Percentiles rank a stretch among this genome's conserved stretches.
These are phyloP conservation scores for Gastrolobium bilobum DNA, from an alignment of 306 rosid genomes.

Conservation along the genomic window DNA sequence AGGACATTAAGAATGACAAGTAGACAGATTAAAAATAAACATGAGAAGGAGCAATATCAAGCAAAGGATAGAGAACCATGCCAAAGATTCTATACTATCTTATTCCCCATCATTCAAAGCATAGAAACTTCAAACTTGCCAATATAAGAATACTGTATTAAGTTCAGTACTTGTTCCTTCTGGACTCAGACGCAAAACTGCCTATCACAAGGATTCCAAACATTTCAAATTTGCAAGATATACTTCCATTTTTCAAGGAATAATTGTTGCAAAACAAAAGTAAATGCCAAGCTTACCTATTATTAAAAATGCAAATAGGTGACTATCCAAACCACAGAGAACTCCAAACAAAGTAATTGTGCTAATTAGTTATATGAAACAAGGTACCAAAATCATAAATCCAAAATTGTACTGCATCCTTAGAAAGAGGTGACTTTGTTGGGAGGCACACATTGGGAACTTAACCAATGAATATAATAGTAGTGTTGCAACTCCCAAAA, in stretches of 20 bases:
- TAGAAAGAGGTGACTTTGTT: background rate
- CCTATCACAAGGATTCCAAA: slow-evolving; percentile 3
- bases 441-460: background rate
- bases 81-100: slow-evolving; percentile 7
- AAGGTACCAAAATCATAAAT: slow-evolving; percentile 14
- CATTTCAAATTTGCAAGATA: slow-evolving; percentile 1
- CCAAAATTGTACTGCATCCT: background rate
- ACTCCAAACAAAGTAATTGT: background rate
- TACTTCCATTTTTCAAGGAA: slow-evolving; percentile 9
- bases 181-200: slow-evolving; percentile 8
- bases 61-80: background rate
- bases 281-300: background rate
- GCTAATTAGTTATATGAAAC: background rate
- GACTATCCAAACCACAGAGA: background rate
- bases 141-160: background rate
- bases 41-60: slow-evolving; percentile 25
- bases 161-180: slow-evolving; percentile 6
- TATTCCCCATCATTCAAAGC: slow-evolving; percentile 13
- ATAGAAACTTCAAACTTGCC: slow-evolving; percentile 10
- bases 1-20: background rate
- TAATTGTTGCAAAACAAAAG: slow-evolving; percentile 10
- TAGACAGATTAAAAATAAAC: background rate
- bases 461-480: background rate
- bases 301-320: slow-evolving; percentile 8
- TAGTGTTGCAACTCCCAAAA: background rate